Conservation (phyloP, 352 stramenopile genomes). For the Pythium rhizo-oryzae region DNA sequence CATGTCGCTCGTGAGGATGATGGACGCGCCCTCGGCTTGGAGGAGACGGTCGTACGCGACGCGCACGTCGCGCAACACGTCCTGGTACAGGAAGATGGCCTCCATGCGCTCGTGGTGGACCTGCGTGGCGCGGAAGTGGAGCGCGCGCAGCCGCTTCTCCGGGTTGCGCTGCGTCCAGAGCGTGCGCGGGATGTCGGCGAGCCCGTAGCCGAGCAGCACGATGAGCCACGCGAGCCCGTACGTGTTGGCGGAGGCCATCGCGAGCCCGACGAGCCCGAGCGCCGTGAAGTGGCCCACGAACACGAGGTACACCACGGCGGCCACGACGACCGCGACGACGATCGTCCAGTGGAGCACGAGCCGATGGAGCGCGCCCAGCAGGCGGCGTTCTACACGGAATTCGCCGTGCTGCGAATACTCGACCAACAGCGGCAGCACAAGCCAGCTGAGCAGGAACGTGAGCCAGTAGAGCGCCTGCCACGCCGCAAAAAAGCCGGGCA, state of each 20-base stretch:
- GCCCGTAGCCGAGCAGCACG: slow-evolving; percentile 59
- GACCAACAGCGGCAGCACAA: slow-evolving; percentile 59
- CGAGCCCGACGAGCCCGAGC: slow-evolving; percentile 48
- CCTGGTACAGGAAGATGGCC: slow-evolving; percentile 61
- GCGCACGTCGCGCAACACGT: slow-evolving; percentile 42
- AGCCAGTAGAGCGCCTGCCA: slow-evolving; percentile 74
- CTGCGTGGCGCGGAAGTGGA: slow-evolving; percentile 61
- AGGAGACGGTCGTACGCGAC: slow-evolving; percentile 51
- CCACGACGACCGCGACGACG: slow-evolving; percentile 28
- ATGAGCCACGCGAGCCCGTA: slow-evolving; percentile 72
- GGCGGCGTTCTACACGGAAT: slow-evolving; percentile 45
- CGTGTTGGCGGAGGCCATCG: slow-evolving; percentile 66
- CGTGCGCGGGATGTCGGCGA: slow-evolving; percentile 56
- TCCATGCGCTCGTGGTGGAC: slow-evolving; percentile 70
- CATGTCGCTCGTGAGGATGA: slow-evolving; percentile 72
- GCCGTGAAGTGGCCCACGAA: slow-evolving; percentile 61
- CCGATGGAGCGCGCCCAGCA: slow-evolving; percentile 38
- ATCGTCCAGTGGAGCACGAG: slow-evolving; percentile 68
- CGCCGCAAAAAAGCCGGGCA: slow-evolving; percentile 30
- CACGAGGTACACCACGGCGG: slow-evolving; percentile 55
- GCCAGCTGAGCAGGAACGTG: slow-evolving; percentile 68
- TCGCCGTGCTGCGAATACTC: slow-evolving; percentile 69
- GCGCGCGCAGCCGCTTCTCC: slow-evolving; percentile 39
- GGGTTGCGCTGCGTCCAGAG: slow-evolving; percentile 52
- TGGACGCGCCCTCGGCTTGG: slow-evolving; percentile 56